Percentiles rank a stretch among this genome's conserved stretches.
phyloP scores from a whole-genome alignment of 495 filamentous ascomycete species.

The Thermochaetoides thermophila region DNA sequence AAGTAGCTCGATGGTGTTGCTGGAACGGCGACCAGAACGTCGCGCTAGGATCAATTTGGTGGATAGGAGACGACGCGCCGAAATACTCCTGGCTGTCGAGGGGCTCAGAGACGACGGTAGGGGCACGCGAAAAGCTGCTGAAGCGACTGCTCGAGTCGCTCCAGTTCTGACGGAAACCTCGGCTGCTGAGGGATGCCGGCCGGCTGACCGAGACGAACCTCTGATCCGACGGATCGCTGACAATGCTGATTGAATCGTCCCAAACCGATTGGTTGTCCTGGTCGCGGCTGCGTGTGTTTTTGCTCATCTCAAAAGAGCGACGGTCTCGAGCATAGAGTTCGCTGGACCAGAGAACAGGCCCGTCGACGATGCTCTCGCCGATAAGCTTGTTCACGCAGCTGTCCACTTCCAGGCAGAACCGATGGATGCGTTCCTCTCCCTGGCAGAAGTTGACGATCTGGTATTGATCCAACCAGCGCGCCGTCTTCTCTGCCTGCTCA shows the following conservation, averaged over 20 bases:
- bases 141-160: constrained; percentile 49
- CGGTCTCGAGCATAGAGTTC: constrained; percentile 74
- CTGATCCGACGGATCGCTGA: constrained; percentile 36
- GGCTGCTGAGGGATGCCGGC: constrained; percentile 18
- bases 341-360: constrained; percentile 85
- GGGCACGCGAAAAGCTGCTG: constrained; percentile 39
- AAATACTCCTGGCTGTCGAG: constrained; percentile 59
- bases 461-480: constrained; percentile 68
- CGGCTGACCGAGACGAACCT: constrained; percentile 24
- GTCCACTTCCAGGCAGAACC: constrained; percentile 84
- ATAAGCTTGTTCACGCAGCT: constrained; percentile 76
- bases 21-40: constrained; percentile 86
- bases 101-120: constrained; percentile 43
- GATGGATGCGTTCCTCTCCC: constrained; percentile 89
- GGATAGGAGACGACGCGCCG: constrained; percentile 48
- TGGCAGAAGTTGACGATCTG: constrained; percentile 88
- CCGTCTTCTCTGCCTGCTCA: constrained; percentile 78
- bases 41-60: constrained; percentile 61
- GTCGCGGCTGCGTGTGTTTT: constrained; percentile 23
- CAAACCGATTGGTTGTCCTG: constrained; percentile 26
- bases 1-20: constrained; percentile 43
- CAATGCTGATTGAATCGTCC: constrained; percentile 39
- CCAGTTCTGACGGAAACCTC: constrained; percentile 46
- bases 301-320: constrained; percentile 54
- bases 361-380: constrained; percentile 71